A percentile compares a stretch with the other conserved stretches of the same genome.
Evolutionary conservation across 73 alveolate genomes (phyloP).

Genomic region (Diophrys sp.): DNA sequence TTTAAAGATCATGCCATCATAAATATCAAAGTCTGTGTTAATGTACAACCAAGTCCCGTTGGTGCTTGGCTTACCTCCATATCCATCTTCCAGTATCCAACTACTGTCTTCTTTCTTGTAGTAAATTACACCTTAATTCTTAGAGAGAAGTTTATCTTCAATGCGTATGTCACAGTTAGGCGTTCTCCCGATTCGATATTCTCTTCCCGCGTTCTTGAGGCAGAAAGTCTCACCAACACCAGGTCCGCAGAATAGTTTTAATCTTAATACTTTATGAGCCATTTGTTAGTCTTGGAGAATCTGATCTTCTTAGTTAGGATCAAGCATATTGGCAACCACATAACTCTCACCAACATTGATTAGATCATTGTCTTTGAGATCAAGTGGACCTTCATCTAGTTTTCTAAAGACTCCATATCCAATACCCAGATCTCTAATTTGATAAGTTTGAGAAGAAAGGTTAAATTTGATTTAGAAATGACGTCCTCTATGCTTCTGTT

Average conservation of each 20-base stretch:
- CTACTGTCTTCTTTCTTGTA: constrained; percentile 33
- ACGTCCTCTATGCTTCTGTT: constrained; percentile 60
- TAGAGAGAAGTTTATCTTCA: constrained; percentile 78
- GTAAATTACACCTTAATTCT: constrained; percentile 65
- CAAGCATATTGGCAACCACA: constrained; percentile 50
- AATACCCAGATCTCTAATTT: constrained; percentile 74
- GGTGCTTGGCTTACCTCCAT: constrained; percentile 47
- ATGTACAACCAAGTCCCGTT: constrained; percentile 89
- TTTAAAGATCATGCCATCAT: constrained; percentile 82
- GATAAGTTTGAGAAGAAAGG: constrained; percentile 17
- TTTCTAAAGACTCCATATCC: constrained; percentile 91
- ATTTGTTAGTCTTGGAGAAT: background rate
- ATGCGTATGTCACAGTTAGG: constrained; percentile 68
- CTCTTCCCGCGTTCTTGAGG: constrained; percentile 20
- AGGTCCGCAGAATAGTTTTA: constrained; percentile 46
- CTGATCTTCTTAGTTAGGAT: background rate
- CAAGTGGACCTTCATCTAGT: constrained; percentile 53
- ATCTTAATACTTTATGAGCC: background rate
- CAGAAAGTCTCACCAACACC: constrained; percentile 49
- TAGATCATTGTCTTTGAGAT: constrained; percentile 71
- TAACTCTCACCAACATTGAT: constrained; percentile 87
- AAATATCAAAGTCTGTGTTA: constrained; percentile 76
- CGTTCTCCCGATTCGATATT: constrained; percentile 62
- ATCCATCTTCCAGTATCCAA: constrained; percentile 80
- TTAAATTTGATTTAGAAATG: constrained; percentile 51